These are phyloP conservation scores for Solanum clarkiae DNA, from an alignment of 257 asterid species.

Conservation along the genomic window DNA sequence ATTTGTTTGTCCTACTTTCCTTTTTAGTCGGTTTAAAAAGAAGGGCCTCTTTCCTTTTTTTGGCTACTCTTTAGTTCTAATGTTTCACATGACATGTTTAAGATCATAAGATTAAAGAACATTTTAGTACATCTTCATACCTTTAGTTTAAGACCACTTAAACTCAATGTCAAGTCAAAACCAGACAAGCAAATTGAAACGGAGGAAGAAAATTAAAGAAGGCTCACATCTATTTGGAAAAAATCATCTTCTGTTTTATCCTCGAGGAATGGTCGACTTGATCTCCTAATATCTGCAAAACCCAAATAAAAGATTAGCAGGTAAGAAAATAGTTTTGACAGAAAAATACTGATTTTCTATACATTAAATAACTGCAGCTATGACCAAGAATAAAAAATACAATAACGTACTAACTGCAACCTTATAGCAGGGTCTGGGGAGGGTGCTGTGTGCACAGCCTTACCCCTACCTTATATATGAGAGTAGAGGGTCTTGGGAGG, in stretches of 20 bases:
- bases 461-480: background rate
- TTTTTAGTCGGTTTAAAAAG: no score
- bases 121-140: no score
- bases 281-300: conserved; percentile 69
- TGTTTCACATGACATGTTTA: background rate
- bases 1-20: background rate
- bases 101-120: background rate
- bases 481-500: background rate
- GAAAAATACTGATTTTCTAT: background rate
- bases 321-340: background rate
- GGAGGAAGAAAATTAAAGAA: background rate
- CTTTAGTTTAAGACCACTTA: no score
- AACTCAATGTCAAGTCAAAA: no score
- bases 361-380: background rate
- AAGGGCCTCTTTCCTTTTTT: no score
- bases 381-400: background rate
- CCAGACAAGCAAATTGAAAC: no score
- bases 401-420: background rate
- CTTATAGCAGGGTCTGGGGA: background rate
- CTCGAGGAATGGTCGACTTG: conserved; percentile 60
- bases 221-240: conserved; percentile 79
- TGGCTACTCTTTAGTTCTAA: background rate
- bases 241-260: conserved; percentile 75
- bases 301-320: background rate
- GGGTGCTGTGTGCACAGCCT: background rate